Evolutionary conservation across 192 early-diverging fungal genomes (phyloP), one percentile per base, ranked within the genome.

Genomic region (Dimargaris xerosporica): DNA sequence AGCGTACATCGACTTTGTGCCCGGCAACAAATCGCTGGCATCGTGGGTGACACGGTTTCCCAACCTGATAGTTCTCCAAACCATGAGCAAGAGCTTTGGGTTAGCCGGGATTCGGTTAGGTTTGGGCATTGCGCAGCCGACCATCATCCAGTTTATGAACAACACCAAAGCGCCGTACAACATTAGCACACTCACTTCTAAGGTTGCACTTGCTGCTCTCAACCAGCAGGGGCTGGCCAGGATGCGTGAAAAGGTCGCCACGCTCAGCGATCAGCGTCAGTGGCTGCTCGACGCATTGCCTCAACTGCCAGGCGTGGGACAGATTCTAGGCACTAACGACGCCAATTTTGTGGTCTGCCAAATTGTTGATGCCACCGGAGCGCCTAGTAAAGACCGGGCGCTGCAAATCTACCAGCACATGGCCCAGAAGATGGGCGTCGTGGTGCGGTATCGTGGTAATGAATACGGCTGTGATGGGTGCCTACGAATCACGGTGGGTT

Each of bases 141-240:
- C 86, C 64, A 75, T 97, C 60, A 87, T 96, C n/a, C 67, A 70
- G 19, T 80, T 93, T 61, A 80, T 99, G 73, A 98, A 98, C 78
- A 95, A 91, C 45, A 86, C 94, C 62, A 99, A 99, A 75, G 97
- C 97, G 23, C 97, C 97, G 10, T 99, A 99, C 78, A 99, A 95
- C 70, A 88, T 99, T 54, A 89, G 87, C 30, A 90, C 93, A 19
- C 82, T 86, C 42, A 87, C 92, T 34, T 86, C 93, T 59, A 62
- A 75, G 30, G 73, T 93, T 41, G 95, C 89, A 15, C 75, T 77
- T 48, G 70, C 83, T 5, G 97, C 97, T 5, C 78, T 99, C 29
- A 78, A 80, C 45, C 71, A 74, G 41, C 73, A 77, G 28, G 89
- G 87, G 34, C 62, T 95, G 26, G 67, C 58, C 16, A 75, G 71